A percentile compares a stretch with the other conserved stretches of the same genome.
Evolutionary conservation across 371 early-diverging fungal species (phyloP).

Genomic region (Umbelopsis sp.): DNA sequence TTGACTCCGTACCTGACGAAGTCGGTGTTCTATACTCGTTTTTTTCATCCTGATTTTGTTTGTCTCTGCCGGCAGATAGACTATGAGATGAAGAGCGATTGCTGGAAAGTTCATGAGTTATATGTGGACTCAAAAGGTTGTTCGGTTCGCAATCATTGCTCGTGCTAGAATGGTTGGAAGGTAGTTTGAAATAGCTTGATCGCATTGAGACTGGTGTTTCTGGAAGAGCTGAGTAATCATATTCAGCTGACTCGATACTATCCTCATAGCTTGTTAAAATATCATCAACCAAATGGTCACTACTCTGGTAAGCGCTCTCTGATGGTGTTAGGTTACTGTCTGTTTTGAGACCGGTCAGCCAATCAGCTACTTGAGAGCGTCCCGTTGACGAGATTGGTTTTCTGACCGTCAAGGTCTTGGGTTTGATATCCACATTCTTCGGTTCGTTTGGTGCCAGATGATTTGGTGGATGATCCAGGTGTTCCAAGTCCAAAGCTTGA

Average conservation of each 20-base stretch:
- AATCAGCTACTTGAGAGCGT: neutral
- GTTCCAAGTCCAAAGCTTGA: neutral
- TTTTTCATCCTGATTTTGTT: neutral
- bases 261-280: neutral
- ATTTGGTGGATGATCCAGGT: neutral
- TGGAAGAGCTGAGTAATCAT: neutral
- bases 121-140: neutral
- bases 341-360: neutral
- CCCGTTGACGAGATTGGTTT: neutral
- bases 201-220: conserved; percentile 3
- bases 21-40: neutral
- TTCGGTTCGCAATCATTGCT: neutral
- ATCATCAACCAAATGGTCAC: neutral
- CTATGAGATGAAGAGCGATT: neutral
- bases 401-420: neutral
- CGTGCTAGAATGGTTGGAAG: neutral
- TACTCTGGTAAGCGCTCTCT: neutral
- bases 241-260: neutral
- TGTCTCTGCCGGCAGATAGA: conserved; percentile 4
- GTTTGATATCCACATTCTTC: neutral
- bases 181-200: conserved; percentile 1
- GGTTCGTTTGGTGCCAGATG: neutral
- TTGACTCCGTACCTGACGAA: neutral
- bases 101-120: neutral
- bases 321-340: neutral